Percentiles rank a stretch among this genome's conserved stretches.
Conservation (phyloP, 306 rosid genomes). For the Quercus parvula region DNA sequence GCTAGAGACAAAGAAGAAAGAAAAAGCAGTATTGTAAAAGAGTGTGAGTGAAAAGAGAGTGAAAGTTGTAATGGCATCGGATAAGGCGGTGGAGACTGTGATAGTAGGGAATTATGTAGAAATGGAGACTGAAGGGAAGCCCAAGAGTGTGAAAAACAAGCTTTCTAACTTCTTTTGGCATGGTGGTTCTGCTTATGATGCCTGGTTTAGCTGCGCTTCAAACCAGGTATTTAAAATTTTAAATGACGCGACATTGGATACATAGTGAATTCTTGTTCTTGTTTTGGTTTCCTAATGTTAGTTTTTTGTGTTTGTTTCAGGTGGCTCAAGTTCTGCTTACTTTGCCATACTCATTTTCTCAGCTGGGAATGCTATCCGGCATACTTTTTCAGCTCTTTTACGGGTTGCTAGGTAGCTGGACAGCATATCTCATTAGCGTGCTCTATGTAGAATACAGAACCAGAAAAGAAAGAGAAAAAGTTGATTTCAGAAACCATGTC, state of each 20-base stretch:
- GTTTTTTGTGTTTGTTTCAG: slow-evolving; percentile 28
- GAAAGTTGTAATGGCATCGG: slow-evolving; percentile 42
- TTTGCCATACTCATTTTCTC: slow-evolving; percentile 93
- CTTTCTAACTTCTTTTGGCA: slow-evolving; percentile 83
- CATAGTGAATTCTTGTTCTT: neutral
- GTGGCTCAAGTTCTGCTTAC: slow-evolving; percentile 99
- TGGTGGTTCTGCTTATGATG: slow-evolving; percentile 96
- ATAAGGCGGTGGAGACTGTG: slow-evolving; percentile 67
- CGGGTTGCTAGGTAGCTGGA: slow-evolving; percentile 94
- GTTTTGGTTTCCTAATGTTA: neutral
- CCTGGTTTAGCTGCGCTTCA: slow-evolving; percentile 99
- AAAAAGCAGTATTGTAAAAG: neutral
- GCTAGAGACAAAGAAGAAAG: neutral
- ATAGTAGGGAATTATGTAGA: slow-evolving; percentile 86
- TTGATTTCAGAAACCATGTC: slow-evolving; percentile 93
- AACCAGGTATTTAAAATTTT: slow-evolving; percentile 57
- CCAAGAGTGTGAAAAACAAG: slow-evolving; percentile 47
- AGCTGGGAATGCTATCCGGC: slow-evolving; percentile 93
- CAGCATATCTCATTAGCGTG: slow-evolving; percentile 88
- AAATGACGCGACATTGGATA: too few relatives aligned
- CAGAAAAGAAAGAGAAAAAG: slow-evolving; percentile 91
- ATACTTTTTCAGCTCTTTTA: slow-evolving; percentile 87
- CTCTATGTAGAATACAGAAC: slow-evolving; percentile 96
- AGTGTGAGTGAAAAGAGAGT: slow-evolving; percentile 1
- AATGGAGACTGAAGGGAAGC: slow-evolving; percentile 83